phyloP scores from a whole-genome alignment of 2,329 filamentous ascomycete genomes.

The Fusarium sp. region DNA sequence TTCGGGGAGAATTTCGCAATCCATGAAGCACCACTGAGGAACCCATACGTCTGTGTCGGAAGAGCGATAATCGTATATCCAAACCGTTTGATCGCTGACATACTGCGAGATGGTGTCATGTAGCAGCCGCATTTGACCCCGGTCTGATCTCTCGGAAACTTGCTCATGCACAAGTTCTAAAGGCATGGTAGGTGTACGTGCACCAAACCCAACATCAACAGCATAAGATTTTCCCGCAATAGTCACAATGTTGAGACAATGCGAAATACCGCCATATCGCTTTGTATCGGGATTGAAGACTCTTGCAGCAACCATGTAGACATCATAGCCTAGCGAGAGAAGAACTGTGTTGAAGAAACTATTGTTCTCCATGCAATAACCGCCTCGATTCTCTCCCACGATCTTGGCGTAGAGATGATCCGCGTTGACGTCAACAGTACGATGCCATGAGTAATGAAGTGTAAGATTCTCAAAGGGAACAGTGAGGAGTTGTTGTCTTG shows the following conservation, averaged over 20 bases:
- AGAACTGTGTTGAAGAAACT: slow-evolving; percentile 19
- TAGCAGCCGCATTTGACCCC: slow-evolving; percentile 7
- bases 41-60: background rate
- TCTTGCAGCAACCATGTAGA: slow-evolving; percentile 12
- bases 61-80: slow-evolving; percentile 29
- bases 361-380: slow-evolving; percentile 31
- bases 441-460: slow-evolving; percentile 26
- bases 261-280: background rate
- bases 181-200: background rate
- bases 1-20: slow-evolving; percentile 17
- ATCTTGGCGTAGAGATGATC: slow-evolving; percentile 23
- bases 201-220: slow-evolving; percentile 25
- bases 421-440: background rate
- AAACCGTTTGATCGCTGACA: slow-evolving; percentile 6
- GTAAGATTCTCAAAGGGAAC: slow-evolving; percentile 29
- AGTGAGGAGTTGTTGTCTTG: background rate
- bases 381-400: slow-evolving; percentile 18
- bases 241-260: slow-evolving; percentile 19
- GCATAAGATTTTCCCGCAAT: slow-evolving; percentile 2
- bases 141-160: background rate
- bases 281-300: background rate
- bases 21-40: slow-evolving; percentile 27
- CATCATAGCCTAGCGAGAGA: slow-evolving; percentile 1
- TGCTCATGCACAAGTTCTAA: background rate
- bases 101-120: slow-evolving; percentile 3